Conservation (phyloP, 2,329 filamentous ascomycete genomes). For the Penicillium rolfsii region DNA sequence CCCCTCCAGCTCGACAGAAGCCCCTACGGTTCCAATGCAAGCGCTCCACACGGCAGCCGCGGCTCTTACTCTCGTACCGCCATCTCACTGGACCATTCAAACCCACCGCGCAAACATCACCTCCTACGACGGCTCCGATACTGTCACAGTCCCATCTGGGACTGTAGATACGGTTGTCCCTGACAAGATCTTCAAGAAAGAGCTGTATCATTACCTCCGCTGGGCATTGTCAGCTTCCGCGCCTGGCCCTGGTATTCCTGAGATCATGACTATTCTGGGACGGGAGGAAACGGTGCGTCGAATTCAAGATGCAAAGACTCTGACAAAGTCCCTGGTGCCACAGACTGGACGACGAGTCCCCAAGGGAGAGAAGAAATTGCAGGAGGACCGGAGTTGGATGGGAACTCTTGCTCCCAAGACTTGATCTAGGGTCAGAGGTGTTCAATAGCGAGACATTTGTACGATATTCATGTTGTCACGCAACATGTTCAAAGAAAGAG, state of each 20-base stretch:
- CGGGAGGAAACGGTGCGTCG: conserved; percentile 54
- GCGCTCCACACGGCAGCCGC: conserved; percentile 50
- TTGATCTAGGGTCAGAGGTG: background rate
- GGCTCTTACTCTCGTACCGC: conserved; percentile 48
- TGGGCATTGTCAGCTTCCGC: conserved; percentile 59
- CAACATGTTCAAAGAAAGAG: background rate
- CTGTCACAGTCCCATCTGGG: conserved; percentile 25
- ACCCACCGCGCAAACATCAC: conserved; percentile 47
- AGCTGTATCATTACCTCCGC: conserved; percentile 60
- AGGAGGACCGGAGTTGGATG: conserved; percentile 41
- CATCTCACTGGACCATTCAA: conserved; percentile 45
- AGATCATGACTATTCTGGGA: conserved; percentile 60
- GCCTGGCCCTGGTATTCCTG: conserved; percentile 57
- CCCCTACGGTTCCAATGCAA: conserved; percentile 36
- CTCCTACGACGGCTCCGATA: conserved; percentile 36
- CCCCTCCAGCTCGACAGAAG: conserved; percentile 20
- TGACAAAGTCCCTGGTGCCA: conserved; percentile 32
- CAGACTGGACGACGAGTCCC: conserved; percentile 26
- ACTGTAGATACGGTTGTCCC: conserved; percentile 27
- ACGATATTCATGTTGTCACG: background rate
- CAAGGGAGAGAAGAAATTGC: conserved; percentile 18
- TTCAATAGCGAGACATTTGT: background rate
- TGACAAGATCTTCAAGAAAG: conserved; percentile 47
- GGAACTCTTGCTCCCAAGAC: conserved; percentile 35
- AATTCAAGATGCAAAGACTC: conserved; percentile 45